These are phyloP conservation scores for Cladosporium halotolerans DNA, from an alignment of 2,329 filamentous ascomycete species.

Conservation along the genomic window DNA sequence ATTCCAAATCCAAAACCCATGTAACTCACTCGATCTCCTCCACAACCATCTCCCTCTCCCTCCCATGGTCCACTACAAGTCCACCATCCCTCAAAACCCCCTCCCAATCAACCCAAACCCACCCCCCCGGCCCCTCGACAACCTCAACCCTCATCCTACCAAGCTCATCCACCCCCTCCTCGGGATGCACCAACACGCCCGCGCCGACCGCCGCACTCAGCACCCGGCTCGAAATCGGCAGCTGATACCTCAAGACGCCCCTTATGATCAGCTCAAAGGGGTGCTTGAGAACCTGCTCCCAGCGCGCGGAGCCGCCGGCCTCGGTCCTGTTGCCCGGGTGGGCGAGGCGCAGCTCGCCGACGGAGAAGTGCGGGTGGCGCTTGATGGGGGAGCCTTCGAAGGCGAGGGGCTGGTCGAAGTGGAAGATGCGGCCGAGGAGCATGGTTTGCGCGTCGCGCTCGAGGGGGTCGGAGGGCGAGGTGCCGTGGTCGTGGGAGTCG, in stretches of 20 bases:
- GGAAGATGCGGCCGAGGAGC: constrained; percentile 79
- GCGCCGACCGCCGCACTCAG: constrained; percentile 47
- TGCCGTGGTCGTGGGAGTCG: constrained; percentile 17
- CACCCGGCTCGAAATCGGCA: constrained; percentile 52
- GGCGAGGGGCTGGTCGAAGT: constrained; percentile 78
- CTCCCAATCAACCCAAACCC: constrained; percentile 29
- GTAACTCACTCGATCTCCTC: neutral
- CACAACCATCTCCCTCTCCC: neutral
- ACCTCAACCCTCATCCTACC: constrained; percentile 28
- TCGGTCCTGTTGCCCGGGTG: constrained; percentile 86
- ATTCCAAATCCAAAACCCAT: neutral
- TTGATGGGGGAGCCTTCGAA: constrained; percentile 90
- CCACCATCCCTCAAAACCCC: neutral
- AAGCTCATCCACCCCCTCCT: constrained; percentile 28
- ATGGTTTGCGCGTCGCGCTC: constrained; percentile 69
- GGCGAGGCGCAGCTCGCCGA: constrained; percentile 74
- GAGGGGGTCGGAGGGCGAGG: constrained; percentile 42
- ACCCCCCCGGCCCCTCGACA: constrained; percentile 23
- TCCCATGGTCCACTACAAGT: neutral
- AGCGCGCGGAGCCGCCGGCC: constrained; percentile 71
- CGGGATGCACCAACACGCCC: constrained; percentile 35
- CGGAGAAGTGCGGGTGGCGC: constrained; percentile 62
- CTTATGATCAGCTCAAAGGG: constrained; percentile 91
- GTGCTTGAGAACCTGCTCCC: constrained; percentile 85
- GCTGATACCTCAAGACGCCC: constrained; percentile 78